Base-by-base conservation (phyloP, 2,329 filamentous ascomycete genomes). In the Fusarium falciforme region DNA sequence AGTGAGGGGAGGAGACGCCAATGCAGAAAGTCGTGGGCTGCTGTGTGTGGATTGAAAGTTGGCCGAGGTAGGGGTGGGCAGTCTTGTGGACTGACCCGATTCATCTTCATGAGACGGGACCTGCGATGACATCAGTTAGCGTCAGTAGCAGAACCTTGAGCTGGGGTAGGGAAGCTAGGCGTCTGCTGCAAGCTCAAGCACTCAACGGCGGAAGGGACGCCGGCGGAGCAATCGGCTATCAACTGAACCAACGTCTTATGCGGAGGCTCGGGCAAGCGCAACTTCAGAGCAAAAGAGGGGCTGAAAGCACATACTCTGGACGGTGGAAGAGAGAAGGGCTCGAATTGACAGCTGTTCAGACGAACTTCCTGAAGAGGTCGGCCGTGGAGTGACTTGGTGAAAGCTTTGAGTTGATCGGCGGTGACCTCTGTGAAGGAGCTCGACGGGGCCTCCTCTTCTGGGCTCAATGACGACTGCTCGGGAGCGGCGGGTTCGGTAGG, bases 1-100 rank as follows among this genome's bases (percentile, higher is more conserved):
- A 14, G 95, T 98, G 61, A 98, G 88, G 47, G 95, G 95, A 74
- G 96, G 96, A 12, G 95, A 97, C 76, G 96, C 93, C 84, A 97
- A 89, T 66, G 93, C 90, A 68, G 92, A 90, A 52, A 89, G 85
- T 70, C 89, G 88, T 69, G 93, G 92, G 73, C 92, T 93, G 44
- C 90, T 85, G 80, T 88, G 88, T 33, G 93, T 91, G 66, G 93
- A 95, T 70, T 89, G 88, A 76, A 88, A 89, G 67, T 86, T 86
- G 62, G 91, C 91, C 72, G 92, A 91, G 72, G 84, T 90, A 61
- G 91, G 92, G 64, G 91, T 92, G 44, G 90, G 87, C 66, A 91
- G 87, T 68, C 90, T 88, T 78, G 90, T 93, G 64, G 91, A 86
- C 61, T 91, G 90, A 66, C 85, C 81, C 8, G 88, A 89, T 27